phyloP scores from a whole-genome alignment of 768 basidiomycete species.

The Podaxis rugospora region DNA sequence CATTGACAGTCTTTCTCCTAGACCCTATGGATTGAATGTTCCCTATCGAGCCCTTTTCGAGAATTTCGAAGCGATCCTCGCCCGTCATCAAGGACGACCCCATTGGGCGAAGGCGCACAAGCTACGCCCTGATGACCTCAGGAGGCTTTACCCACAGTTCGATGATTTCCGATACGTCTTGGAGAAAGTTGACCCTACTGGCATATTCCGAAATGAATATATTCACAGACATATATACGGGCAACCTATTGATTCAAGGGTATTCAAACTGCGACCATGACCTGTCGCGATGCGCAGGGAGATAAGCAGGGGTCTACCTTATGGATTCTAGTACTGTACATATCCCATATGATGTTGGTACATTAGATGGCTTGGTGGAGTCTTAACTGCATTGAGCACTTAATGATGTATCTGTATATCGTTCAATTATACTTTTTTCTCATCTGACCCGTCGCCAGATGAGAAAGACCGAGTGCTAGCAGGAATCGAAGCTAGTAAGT shows the following conservation, averaged over 20 bases:
- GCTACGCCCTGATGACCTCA: constrained; percentile 60
- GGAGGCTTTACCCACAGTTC: constrained; percentile 74
- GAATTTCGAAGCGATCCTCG: constrained; percentile 69
- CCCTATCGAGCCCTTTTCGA: constrained; percentile 78
- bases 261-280: constrained; percentile 32
- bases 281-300: background rate
- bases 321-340: background rate
- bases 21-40: constrained; percentile 81
- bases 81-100: constrained; percentile 71
- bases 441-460: background rate
- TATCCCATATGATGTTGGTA: constrained; percentile 1
- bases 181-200: constrained; percentile 64
- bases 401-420: background rate
- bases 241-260: constrained; percentile 35
- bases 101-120: constrained; percentile 96
- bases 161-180: constrained; percentile 70
- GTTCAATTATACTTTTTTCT: background rate
- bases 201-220: constrained; percentile 86
- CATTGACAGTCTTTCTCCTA: constrained; percentile 24
- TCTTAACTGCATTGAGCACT: constrained; percentile 3
- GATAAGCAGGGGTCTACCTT: constrained; percentile 5
- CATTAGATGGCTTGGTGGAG: constrained; percentile 1
- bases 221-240: constrained; percentile 85
- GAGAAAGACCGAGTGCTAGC: background rate
- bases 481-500: constrained; percentile 1